A percentile compares a stretch with the other conserved stretches of the same genome.
Evolutionary conservation across 2,329 filamentous ascomycete species (phyloP).

Genomic region (Teratosphaeria gauchensis): DNA sequence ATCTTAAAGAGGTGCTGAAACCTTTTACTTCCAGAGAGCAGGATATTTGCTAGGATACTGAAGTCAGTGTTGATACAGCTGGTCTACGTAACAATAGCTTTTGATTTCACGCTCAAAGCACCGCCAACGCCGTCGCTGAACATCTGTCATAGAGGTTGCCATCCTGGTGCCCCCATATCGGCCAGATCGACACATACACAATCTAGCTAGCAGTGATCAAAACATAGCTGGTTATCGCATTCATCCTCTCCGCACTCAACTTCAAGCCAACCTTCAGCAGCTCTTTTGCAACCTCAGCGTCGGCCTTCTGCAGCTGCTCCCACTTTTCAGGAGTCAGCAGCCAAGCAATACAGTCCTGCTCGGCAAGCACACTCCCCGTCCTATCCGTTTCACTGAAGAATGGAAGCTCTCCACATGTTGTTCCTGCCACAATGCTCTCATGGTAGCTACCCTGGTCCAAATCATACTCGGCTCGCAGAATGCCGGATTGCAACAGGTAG

Average conservation of each 20-base stretch:
- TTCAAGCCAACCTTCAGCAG: conserved; percentile 81
- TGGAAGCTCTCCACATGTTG: conserved; percentile 88
- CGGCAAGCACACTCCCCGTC: conserved; percentile 77
- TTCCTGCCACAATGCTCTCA: conserved; percentile 87
- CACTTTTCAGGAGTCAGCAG: conserved; percentile 63
- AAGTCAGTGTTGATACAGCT: not conserved
- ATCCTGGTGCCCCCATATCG: not conserved
- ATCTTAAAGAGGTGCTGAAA: too few species aligned
- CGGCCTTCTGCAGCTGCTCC: conserved; percentile 59
- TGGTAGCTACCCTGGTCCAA: conserved; percentile 80
- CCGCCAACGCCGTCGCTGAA: not conserved
- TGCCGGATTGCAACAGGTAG: conserved; percentile 81
- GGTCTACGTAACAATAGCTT: not conserved
- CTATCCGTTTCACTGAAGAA: conserved; percentile 88
- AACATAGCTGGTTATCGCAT: conserved; percentile 48
- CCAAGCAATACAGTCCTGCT: conserved; percentile 65
- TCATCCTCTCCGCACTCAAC: conserved; percentile 89
- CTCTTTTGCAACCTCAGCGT: conserved; percentile 73
- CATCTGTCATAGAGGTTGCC: not conserved
- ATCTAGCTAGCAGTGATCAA: conserved; percentile 31
- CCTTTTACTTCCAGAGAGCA: too few species aligned
- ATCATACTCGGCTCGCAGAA: conserved; percentile 82
- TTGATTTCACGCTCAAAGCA: not conserved
- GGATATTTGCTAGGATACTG: too few species aligned
- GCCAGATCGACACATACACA: not conserved